Percentiles rank a stretch among this genome's conserved stretches.
These are phyloP conservation scores for Plasmodium knowlesi DNA, from an alignment of 169 alveolate genomes.

Conservation along the genomic window DNA sequence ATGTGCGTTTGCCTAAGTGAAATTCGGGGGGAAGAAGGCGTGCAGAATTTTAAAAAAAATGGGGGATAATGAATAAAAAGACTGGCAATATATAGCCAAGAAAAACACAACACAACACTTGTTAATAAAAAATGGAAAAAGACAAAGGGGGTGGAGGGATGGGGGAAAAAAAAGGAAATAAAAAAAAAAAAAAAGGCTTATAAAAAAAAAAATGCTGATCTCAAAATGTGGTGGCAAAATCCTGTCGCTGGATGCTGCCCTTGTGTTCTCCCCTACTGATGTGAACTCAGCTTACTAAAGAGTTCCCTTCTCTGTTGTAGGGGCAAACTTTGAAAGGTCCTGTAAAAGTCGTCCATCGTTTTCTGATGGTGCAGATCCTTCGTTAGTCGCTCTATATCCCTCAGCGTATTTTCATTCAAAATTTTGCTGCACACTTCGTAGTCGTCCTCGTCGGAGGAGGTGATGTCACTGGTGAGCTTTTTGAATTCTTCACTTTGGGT, in stretches of 20 bases:
- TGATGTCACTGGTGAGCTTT: conserved; percentile 8
- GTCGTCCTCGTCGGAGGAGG: conserved; percentile 30
- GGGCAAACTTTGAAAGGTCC: conserved; percentile 26
- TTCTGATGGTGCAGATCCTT: conserved; percentile 14
- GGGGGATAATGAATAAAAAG: background rate
- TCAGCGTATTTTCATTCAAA: conserved; percentile 32
- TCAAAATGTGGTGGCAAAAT: background rate
- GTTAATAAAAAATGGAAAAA: background rate
- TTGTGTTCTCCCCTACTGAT: background rate
- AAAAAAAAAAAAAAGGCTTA: background rate
- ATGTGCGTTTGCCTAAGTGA: background rate
- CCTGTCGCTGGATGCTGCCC: background rate
- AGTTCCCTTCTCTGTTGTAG: conserved; percentile 21
- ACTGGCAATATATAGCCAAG: background rate
- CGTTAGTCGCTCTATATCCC: background rate
- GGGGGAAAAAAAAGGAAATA: background rate
- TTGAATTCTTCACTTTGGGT: conserved; percentile 44
- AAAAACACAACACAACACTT: background rate
- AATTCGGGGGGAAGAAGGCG: background rate
- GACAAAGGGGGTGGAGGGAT: background rate
- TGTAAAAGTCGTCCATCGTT: conserved; percentile 22
- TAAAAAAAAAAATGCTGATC: background rate
- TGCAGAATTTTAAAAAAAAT: background rate
- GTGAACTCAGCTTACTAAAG: conserved; percentile 38
- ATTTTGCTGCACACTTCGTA: conserved; percentile 49